Evolutionary conservation across 768 basidiomycete genomes (phyloP).

Genomic region (Heimioporus sp.): DNA sequence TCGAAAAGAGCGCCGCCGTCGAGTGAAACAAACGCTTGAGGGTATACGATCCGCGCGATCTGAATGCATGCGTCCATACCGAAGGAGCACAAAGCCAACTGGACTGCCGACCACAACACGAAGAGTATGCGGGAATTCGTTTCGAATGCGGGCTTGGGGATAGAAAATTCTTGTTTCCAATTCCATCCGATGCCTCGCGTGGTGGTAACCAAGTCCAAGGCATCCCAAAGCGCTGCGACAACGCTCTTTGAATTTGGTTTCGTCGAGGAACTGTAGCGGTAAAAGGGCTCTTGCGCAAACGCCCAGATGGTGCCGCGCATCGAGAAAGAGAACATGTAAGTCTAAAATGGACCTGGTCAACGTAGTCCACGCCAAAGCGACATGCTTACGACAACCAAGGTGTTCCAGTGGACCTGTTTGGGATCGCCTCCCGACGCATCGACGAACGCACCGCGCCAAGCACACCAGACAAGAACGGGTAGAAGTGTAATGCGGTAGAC

Average conservation of each 20-base stretch:
- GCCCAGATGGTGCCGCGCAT: conserved; percentile 21
- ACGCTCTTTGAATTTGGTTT: background rate
- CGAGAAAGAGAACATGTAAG: conserved; percentile 8
- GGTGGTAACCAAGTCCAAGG: conserved; percentile 21
- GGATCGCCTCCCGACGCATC: conserved; percentile 23
- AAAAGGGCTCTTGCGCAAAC: conserved; percentile 9
- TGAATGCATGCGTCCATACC: conserved; percentile 14
- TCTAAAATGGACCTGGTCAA: conserved; percentile 6
- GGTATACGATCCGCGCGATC: conserved; percentile 29
- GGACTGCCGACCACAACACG: conserved; percentile 7
- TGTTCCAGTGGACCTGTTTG: conserved; percentile 9
- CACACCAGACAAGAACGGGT: conserved; percentile 42
- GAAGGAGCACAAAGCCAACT: conserved; percentile 4
- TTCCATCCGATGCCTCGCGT: conserved; percentile 29
- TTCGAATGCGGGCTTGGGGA: conserved; percentile 14
- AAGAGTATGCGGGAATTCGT: conserved; percentile 17
- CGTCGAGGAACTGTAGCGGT: background rate
- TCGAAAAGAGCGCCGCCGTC: conserved; percentile 38
- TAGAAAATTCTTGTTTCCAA: conserved; percentile 12
- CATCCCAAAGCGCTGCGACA: conserved; percentile 20
- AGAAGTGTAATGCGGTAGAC: conserved; percentile 46
- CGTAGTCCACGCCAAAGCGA: background rate
- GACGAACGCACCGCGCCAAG: conserved; percentile 37
- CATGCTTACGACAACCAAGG: conserved; percentile 16
- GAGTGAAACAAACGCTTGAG: conserved; percentile 35